Evolutionary conservation across 2,329 filamentous ascomycete genomes (phyloP).

Genomic region (Dissoconium aciculare): DNA sequence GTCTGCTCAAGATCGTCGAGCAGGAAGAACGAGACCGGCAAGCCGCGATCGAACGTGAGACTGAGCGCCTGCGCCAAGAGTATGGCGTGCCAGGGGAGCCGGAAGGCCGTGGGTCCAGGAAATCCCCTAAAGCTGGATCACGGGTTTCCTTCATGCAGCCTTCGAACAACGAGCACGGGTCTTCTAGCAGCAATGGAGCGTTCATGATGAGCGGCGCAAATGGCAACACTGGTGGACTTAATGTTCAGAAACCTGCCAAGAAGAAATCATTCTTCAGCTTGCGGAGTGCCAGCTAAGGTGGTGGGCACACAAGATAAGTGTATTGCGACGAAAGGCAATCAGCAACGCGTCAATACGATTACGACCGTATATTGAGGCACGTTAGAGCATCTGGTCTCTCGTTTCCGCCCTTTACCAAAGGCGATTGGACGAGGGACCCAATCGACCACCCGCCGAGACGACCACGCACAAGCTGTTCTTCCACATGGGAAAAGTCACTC

Average conservation of each 20-base stretch:
- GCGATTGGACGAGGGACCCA: no score
- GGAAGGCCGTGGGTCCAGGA: no score
- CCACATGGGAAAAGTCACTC: no score
- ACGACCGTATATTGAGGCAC: no score
- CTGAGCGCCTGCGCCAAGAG: constrained; percentile 51
- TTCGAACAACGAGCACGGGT: constrained; percentile 3
- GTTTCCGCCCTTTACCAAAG: no score
- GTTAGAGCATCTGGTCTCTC: no score
- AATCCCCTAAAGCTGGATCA: no score
- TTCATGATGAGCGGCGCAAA: constrained; percentile 23
- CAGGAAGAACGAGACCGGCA: constrained; percentile 47
- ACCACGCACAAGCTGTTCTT: no score
- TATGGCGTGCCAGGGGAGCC: constrained; percentile 42
- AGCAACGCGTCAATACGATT: no score
- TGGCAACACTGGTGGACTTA: constrained; percentile 9
- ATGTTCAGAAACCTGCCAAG: constrained; percentile 12
- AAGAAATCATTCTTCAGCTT: constrained; percentile 26
- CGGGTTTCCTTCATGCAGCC: constrained; percentile 4
- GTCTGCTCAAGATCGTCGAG: constrained; percentile 40
- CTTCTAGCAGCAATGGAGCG: constrained; percentile 19
- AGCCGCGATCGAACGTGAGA: constrained; percentile 53
- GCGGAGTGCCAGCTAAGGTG: constrained; percentile 19
- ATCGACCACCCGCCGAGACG: no score
- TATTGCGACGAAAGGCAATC: no score
- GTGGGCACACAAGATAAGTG: no score